Percentiles rank a stretch among this genome's conserved stretches.
phyloP scores from a whole-genome alignment of 805 yeast species.

The Saccharomycopsis javanensis region DNA sequence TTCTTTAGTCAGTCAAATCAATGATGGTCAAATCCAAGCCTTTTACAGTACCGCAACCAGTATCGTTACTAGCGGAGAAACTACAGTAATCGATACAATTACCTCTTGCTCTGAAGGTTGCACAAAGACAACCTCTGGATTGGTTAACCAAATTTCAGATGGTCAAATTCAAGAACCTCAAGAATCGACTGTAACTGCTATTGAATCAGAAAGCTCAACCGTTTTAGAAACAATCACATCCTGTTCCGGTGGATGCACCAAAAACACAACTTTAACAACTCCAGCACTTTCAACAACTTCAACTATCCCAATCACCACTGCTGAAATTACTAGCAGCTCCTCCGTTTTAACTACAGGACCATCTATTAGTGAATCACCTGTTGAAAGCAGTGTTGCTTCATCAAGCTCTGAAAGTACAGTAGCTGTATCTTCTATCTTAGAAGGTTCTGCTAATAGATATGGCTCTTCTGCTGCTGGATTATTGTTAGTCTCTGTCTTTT shows the following conservation, averaged over 20 bases:
- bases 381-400: too few relatives aligned
- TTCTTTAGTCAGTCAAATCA: slow-evolving; percentile 11
- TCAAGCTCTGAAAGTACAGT: neutral
- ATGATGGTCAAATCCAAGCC: slow-evolving; percentile 18
- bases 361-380: too few relatives aligned
- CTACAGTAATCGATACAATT: slow-evolving; percentile 1
- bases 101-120: slow-evolving; percentile 9
- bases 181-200: slow-evolving; percentile 20
- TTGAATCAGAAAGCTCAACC: slow-evolving; percentile 6
- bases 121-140: slow-evolving; percentile 3
- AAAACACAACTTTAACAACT: neutral
- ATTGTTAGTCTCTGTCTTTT: neutral
- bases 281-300: neutral
- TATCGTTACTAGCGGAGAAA: slow-evolving; percentile 20
- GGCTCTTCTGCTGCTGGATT: neutral
- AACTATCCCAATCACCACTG: neutral
- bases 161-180: slow-evolving; percentile 17
- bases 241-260: slow-evolving; percentile 6
- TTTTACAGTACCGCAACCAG: slow-evolving; percentile 15
- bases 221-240: slow-evolving; percentile 7
- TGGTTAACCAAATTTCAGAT: slow-evolving; percentile 11
- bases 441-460: neutral
- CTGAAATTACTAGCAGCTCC: neutral
- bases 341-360: neutral
- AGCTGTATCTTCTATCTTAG: neutral